These are phyloP conservation scores for Plantago elongata DNA, from an alignment of 257 asterid species.

Conservation along the genomic window DNA sequence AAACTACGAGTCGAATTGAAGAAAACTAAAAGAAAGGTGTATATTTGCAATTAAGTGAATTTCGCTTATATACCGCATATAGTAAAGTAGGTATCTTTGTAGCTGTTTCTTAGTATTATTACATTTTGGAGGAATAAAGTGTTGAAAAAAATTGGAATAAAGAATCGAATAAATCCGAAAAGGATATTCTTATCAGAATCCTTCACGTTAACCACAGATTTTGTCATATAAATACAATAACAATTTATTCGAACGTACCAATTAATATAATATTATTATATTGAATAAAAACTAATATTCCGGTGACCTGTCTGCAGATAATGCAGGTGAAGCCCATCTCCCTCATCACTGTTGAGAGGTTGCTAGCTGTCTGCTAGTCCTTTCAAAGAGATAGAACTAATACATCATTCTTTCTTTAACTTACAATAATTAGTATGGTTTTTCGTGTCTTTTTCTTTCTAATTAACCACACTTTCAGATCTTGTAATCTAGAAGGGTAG, in stretches of 20 bases:
- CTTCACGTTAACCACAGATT: slow-evolving; percentile 22
- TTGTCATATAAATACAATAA: background rate
- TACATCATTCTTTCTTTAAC: too few relatives aligned
- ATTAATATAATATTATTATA: too few relatives aligned
- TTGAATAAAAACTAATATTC: too few relatives aligned
- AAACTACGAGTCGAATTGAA: background rate
- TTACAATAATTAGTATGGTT: too few relatives aligned
- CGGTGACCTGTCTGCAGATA: too few relatives aligned
- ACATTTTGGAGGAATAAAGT: background rate
- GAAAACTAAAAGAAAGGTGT: background rate
- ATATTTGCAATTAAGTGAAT: background rate
- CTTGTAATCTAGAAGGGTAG: too few relatives aligned
- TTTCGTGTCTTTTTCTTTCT: too few relatives aligned
- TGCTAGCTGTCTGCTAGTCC: slow-evolving; percentile 16
- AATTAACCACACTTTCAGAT: too few relatives aligned
- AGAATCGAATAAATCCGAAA: slow-evolving; percentile 22
- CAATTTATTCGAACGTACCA: background rate
- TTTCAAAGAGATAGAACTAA: slow-evolving; percentile 11
- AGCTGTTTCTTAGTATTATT: background rate
- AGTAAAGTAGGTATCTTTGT: background rate
- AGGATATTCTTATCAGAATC: slow-evolving; percentile 35
- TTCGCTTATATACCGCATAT: background rate
- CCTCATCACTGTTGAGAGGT: slow-evolving; percentile 22
- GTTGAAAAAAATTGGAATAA: background rate
- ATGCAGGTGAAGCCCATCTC: too few relatives aligned